Percentiles rank a stretch among this genome's conserved stretches.
Evolutionary conservation across 805 yeast genomes (phyloP).

Genomic region (Peterozyma toletana): DNA sequence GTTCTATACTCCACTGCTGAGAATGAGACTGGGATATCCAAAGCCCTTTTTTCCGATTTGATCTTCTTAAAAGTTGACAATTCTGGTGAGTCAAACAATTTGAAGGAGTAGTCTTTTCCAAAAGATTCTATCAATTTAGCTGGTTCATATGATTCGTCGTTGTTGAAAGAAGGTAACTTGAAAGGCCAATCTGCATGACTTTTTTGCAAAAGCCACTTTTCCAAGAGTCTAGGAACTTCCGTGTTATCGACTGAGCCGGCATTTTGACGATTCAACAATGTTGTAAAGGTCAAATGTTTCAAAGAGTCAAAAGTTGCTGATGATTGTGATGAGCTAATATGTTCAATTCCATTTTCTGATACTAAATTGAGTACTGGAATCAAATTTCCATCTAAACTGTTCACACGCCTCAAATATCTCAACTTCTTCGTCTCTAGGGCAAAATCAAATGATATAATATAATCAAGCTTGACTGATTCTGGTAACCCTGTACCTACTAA

Average conservation of each 20-base stretch:
- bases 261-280: slow-evolving; percentile 12
- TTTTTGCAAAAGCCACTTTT: slow-evolving; percentile 20
- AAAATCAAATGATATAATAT: slow-evolving; percentile 44
- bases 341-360: slow-evolving; percentile 37
- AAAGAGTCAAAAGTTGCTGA: slow-evolving; percentile 9
- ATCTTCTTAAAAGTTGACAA: slow-evolving; percentile 13
- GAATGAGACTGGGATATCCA: not conserved
- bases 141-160: slow-evolving; percentile 9
- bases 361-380: slow-evolving; percentile 41
- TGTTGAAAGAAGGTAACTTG: slow-evolving; percentile 10
- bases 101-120: slow-evolving; percentile 10
- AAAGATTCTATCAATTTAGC: slow-evolving; percentile 14
- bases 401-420: slow-evolving; percentile 11
- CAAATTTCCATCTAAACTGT: slow-evolving; percentile 6
- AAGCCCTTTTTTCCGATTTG: slow-evolving; percentile 9
- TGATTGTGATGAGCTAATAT: slow-evolving; percentile 20
- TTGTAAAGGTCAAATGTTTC: slow-evolving; percentile 13
- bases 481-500: slow-evolving; percentile 24
- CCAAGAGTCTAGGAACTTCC: slow-evolving; percentile 12
- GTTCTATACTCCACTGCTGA: slow-evolving; percentile 23
- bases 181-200: slow-evolving; percentile 11
- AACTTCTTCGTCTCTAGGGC: slow-evolving; percentile 11
- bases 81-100: slow-evolving; percentile 8
- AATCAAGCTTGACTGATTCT: slow-evolving; percentile 29
- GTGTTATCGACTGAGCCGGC: slow-evolving; percentile 10